Base-by-base conservation (phyloP, 2,329 filamentous ascomycete genomes). In the Penicillium brasilianum region DNA sequence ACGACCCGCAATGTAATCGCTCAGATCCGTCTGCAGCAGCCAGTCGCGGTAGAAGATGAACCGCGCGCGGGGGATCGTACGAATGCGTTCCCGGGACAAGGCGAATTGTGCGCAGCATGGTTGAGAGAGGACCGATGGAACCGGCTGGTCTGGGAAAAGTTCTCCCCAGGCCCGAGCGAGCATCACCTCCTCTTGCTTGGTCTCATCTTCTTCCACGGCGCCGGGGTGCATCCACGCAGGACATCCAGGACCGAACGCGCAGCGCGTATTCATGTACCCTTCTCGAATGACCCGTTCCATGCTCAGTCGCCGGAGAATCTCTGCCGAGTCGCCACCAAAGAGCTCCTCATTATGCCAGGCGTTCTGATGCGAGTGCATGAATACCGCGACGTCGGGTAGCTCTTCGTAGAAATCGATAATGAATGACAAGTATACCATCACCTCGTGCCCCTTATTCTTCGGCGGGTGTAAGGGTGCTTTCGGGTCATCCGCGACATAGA, bases 41-140 rank as follows among this genome's bases (percentile, higher is more conserved):
- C 87, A 89, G 66, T 87, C 83, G 28, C 86, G 81, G 66, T 86
- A 84, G 68, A 81, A 83, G 20, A 85, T 76, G 69, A 85, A 88
- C 49, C 82, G 80, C 25, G 80, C 77, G 55, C 81, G 78, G 1
- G 85, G 84, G 36, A 84, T 81, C 1, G 81, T 76, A 10, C 77
- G 82, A 55, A 89, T 85, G 3, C 85, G 81, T 44, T 87, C 84
- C 2, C 82, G 76, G 7, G 83, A 85, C 3, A 89, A 74, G 9
- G 86, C 87, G 67, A 89, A 89, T 66, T 89, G 87, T 2, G 84
- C 85, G 69, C 87, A 89, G 71, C 87, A 89, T 3, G 87, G 84
- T 65, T 88, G 85, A 1, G 85, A 82, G 0, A 89, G 79, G 0
- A 86, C 81, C 16, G 74, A 66, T 2, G 81, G 81, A 13, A 82